Percentiles rank a stretch among this genome's conserved stretches.
These are phyloP conservation scores for Carallia brachiata DNA, from an alignment of 345 rosid species.

Conservation along the genomic window DNA sequence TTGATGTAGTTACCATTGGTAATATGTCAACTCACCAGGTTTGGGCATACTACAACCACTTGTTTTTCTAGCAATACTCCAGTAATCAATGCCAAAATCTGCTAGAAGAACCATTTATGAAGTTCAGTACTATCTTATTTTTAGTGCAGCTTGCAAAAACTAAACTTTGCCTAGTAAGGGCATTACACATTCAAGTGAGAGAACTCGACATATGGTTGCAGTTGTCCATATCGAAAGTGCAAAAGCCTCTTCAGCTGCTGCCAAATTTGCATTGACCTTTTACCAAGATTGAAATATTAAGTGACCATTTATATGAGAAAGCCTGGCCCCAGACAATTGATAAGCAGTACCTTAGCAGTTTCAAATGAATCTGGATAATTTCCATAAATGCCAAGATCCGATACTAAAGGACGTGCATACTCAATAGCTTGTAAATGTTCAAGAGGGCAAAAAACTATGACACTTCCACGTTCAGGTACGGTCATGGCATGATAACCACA, in stretches of 20 bases:
- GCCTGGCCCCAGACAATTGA: slow-evolving; percentile 13
- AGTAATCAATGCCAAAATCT: slow-evolving; percentile 79
- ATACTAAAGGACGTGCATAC: slow-evolving; percentile 62
- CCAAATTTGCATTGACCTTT: slow-evolving; percentile 65
- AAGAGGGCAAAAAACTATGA: slow-evolving; percentile 73
- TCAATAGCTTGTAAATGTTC: slow-evolving; percentile 83
- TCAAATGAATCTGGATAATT: slow-evolving; percentile 42
- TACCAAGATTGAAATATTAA: slow-evolving; percentile 24
- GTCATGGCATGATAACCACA: slow-evolving; percentile 78
- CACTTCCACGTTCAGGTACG: slow-evolving; percentile 67
- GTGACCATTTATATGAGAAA: slow-evolving; percentile 17
- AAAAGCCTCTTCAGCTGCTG: slow-evolving; percentile 90
- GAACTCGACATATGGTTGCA: slow-evolving; percentile 91
- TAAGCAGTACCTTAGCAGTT: slow-evolving; percentile 60
- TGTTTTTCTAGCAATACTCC: slow-evolving; percentile 94
- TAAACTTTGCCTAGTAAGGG: slow-evolving; percentile 25
- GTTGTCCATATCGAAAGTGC: slow-evolving; percentile 92
- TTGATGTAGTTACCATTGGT: slow-evolving; percentile 2
- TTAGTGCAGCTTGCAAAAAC: slow-evolving; percentile 7
- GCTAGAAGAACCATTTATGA: slow-evolving; percentile 23
- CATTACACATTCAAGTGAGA: slow-evolving; percentile 87
- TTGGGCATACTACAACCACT: slow-evolving; percentile 73
- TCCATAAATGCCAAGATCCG: slow-evolving; percentile 55
- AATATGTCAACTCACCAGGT: slow-evolving; percentile 66
- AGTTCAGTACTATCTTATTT: slow-evolving; percentile 10